Base-by-base conservation (phyloP, 1,284 basidiomycete genomes). In the Microbotryomycetes sp. region DNA sequence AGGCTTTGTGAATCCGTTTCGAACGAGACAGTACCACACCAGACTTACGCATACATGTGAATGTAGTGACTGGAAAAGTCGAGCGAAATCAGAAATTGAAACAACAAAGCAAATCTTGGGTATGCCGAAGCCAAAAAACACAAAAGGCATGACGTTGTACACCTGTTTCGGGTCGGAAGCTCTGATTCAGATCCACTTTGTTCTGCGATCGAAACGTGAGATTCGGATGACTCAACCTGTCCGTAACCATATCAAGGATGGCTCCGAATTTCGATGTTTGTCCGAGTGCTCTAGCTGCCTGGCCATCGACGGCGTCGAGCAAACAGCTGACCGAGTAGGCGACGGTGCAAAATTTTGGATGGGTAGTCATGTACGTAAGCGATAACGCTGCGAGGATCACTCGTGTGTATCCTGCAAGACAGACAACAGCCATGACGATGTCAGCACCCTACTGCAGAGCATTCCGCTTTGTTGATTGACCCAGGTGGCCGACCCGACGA, bases 161-260 rank as follows among this genome's bases (percentile, higher is more conserved):
- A 97, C 70, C 92, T 93, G 72, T 28, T 26, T 5, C 22, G 45
- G 61, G 19, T 56, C 26, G 29, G 52, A 23, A 30, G n/a, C 4
- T 7, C n/a, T n/a, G n/a, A n/a, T n/a, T n/a, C n/a, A n/a, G n/a
- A n/a, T n/a, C n/a, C n/a, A n/a, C n/a, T n/a, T n/a, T n/a, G n/a
- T n/a, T n/a, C n/a, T n/a, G n/a, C n/a, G n/a, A n/a, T n/a, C n/a
- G n/a, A n/a, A n/a, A n/a, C n/a, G n/a, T n/a, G n/a, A n/a, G n/a
- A n/a, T n/a, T n/a, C n/a, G n/a, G n/a, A n/a, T n/a, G n/a, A n/a
- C n/a, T n/a, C 69, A 66, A 94, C 89, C 94, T 82, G 77, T 99
- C 94, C n/a, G 96, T 98, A 58, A 99, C 94, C 96, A 99, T 99
- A 77, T 99, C 96, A 71, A 99, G 79, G 46, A 98, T 94, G 4